Percentiles rank a stretch among this genome's conserved stretches.
These are phyloP conservation scores for Amanita molliuscula DNA, from an alignment of 768 basidiomycete genomes.

Conservation along the genomic window DNA sequence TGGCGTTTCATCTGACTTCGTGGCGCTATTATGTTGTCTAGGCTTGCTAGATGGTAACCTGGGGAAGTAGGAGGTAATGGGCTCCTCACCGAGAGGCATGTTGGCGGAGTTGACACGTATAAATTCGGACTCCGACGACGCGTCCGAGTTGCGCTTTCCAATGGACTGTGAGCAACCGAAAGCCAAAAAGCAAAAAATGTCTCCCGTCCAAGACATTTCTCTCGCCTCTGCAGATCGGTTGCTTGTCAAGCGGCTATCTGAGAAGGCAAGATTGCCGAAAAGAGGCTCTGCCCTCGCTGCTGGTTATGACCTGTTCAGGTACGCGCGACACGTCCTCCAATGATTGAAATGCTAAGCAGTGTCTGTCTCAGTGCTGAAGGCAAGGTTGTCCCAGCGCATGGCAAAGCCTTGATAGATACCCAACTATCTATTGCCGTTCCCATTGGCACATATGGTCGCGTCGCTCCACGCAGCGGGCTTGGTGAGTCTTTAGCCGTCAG, in stretches of 20 bases:
- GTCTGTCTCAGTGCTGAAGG: slow-evolving; percentile 58
- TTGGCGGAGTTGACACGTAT: slow-evolving; percentile 23
- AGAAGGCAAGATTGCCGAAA: slow-evolving; percentile 76
- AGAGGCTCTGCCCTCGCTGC: slow-evolving; percentile 82
- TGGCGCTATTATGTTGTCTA: background rate
- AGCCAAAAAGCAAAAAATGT: slow-evolving; percentile 55
- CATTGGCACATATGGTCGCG: slow-evolving; percentile 87
- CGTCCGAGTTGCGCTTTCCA: slow-evolving; percentile 15
- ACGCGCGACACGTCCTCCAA: slow-evolving; percentile 13
- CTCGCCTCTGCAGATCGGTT: slow-evolving; percentile 39
- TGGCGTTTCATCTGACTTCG: background rate
- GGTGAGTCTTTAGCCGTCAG: slow-evolving; percentile 39
- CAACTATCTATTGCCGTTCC: slow-evolving; percentile 93
- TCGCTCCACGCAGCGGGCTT: slow-evolving; percentile 91
- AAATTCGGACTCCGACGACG: slow-evolving; percentile 25
- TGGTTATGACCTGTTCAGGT: slow-evolving; percentile 95
- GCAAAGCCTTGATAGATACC: slow-evolving; percentile 87
- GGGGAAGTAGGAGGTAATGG: slow-evolving; percentile 9
- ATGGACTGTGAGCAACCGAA: slow-evolving; percentile 19
- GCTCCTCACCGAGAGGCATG: slow-evolving; percentile 7
- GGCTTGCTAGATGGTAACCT: background rate
- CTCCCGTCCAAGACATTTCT: slow-evolving; percentile 22
- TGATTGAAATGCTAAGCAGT: slow-evolving; percentile 2
- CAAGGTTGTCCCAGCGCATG: slow-evolving; percentile 76
- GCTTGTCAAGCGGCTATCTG: slow-evolving; percentile 77